Base-by-base conservation (phyloP, 2,329 filamentous ascomycete species). In the Claviceps pusilla region DNA sequence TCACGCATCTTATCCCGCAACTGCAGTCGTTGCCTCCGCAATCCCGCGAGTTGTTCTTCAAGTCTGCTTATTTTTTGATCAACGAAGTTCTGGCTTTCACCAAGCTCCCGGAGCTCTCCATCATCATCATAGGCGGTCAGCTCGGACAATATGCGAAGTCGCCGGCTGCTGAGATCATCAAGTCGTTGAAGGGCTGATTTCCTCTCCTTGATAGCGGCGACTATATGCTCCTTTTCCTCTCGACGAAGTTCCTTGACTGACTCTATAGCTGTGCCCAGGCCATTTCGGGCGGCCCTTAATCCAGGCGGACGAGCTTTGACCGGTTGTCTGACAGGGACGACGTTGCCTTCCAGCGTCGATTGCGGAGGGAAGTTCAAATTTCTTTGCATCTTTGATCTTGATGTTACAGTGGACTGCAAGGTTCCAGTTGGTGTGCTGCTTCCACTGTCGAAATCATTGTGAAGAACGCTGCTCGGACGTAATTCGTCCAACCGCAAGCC, bases 221-320 rank as follows among this genome's bases (percentile, higher is more conserved):
- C 73, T 1, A 89, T 69, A 29, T 81, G 71, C 0, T 74, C 72
- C n/a, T 82, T 72, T 67, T 89, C 84, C 55, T 89, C 84, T 3
- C 72, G 71, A 63, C 88, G 88, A 31, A 90, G 69, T 9, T 76
- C 75, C 0, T 79, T 79, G 5, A 90, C 69, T 53, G 82, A 78
- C 3, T 75, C 71, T 65, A 90, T 85, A 50, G 79, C 76, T 51
- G 73, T 75, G 16, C 78, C 74, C 7, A 91, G 76, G 0, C 82
- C 83, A 33, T 75, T 73, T n/a, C 87, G 76, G 1, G 84, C 83
- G 19, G 76, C 75, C 33, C 75, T 74, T 14, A 89, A 71, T 0
- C 82, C 77, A 9, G 79, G 65, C 41, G 75, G 78, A 54, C 73
- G 74, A 47, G 69, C 60, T 16, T 60, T 58, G 35, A 70, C 71